A percentile compares a stretch with the other conserved stretches of the same genome.
Conservation (phyloP, 371 early-diverging fungal genomes). For the Syncephalis fuscata region DNA sequence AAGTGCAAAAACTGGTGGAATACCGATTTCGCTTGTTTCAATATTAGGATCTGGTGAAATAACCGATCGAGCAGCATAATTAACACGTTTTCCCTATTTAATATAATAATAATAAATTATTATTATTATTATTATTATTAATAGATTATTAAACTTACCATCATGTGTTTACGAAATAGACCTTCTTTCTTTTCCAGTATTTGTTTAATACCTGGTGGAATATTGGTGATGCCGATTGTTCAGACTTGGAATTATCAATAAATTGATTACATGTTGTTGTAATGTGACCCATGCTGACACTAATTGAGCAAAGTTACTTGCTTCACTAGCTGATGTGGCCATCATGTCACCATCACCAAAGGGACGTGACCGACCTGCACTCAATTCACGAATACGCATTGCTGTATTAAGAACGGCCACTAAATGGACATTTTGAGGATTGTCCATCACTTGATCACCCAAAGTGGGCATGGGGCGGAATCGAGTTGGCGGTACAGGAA, state of each 20-base stretch:
- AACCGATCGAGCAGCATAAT: constrained; percentile 98
- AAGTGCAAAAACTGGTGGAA: constrained; percentile 94
- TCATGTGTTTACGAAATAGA: constrained; percentile 98
- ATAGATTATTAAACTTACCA: constrained; percentile 22
- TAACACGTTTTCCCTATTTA: constrained; percentile 92
- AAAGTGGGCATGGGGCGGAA: constrained; percentile 91
- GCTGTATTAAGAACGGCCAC: constrained; percentile 72
- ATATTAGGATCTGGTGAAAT: constrained; percentile 99
- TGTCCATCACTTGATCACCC: constrained; percentile 83
- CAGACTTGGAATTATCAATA: constrained; percentile 81
- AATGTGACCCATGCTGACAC: constrained; percentile 67
- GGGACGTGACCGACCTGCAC: constrained; percentile 18
- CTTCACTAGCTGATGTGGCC: constrained; percentile 19
- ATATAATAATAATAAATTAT: neutral
- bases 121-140: neutral
- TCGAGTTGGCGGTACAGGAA: constrained; percentile 91
- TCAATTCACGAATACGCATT: constrained; percentile 43
- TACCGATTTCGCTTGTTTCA: constrained; percentile 97
- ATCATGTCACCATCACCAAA: constrained; percentile 15
- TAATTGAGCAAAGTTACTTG: constrained; percentile 27
- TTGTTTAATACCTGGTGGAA: constrained; percentile 86
- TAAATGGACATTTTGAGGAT: constrained; percentile 84
- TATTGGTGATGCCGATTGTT: constrained; percentile 2
- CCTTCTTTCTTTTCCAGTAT: constrained; percentile 99
- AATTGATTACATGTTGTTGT: constrained; percentile 84